These are phyloP conservation scores for Avena insularis DNA, from an alignment of 176 grass and related monocot species.

Conservation along the genomic window DNA sequence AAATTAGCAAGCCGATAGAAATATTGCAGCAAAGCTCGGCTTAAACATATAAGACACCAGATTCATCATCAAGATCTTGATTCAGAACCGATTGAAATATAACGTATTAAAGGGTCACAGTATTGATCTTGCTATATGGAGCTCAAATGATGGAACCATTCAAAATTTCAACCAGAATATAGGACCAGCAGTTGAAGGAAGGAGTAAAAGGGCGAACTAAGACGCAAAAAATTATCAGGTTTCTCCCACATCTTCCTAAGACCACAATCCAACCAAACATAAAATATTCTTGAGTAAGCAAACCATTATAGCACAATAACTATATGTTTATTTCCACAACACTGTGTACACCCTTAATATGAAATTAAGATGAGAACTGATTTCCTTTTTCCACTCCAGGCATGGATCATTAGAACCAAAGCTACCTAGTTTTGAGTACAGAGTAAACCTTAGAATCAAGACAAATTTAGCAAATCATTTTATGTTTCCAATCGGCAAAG, in stretches of 20 bases:
- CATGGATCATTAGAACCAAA: background rate
- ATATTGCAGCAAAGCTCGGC: background rate
- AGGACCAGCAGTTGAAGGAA: background rate
- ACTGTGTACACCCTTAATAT: background rate
- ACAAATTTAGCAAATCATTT: conserved; percentile 7
- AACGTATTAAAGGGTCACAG: background rate
- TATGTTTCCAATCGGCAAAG: background rate
- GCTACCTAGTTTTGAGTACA: background rate
- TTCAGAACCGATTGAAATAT: background rate
- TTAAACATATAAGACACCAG: background rate
- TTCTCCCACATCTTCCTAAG: background rate
- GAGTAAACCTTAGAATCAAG: conserved; percentile 20
- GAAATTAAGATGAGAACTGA: background rate
- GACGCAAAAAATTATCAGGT: background rate
- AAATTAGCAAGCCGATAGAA: background rate
- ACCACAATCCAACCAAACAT: conserved; percentile 1
- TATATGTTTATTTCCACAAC: background rate
- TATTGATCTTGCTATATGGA: background rate
- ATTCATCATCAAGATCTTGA: conserved; percentile 4
- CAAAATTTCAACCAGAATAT: conserved; percentile 22
- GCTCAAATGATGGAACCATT: background rate
- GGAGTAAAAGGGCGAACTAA: background rate
- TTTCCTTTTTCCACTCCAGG: background rate
- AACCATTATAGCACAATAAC: conserved; percentile 6
- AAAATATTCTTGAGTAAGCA: background rate